phyloP scores from a whole-genome alignment of 2,329 filamentous ascomycete species.

The Fusarium sp. region DNA sequence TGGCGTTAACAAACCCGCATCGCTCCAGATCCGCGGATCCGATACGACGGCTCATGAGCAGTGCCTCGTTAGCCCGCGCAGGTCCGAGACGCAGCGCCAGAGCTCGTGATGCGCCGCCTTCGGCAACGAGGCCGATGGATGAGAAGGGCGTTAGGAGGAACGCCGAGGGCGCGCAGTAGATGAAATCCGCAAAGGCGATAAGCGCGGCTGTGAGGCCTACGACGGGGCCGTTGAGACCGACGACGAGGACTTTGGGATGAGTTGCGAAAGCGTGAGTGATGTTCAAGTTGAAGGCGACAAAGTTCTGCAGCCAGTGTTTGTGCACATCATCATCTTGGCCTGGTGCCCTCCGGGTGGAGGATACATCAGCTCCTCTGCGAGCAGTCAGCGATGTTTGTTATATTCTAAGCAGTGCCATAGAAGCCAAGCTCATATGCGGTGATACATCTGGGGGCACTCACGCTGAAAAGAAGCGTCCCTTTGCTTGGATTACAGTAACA shows the following conservation, averaged over 20 bases:
- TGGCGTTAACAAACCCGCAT: conserved; percentile 86
- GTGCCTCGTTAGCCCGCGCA: conserved; percentile 86
- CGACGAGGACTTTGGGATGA: conserved; percentile 92
- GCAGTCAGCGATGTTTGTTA: conserved; percentile 11
- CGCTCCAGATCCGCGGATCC: conserved; percentile 76
- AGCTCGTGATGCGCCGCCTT: conserved; percentile 82
- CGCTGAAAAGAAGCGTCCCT: conserved; percentile 89
- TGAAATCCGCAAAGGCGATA: conserved; percentile 86
- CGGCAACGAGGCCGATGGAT: conserved; percentile 87
- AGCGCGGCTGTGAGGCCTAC: conserved; percentile 89
- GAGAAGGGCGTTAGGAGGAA: conserved; percentile 94
- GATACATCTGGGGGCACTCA: conserved; percentile 57
- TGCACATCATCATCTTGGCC: conserved; percentile 54
- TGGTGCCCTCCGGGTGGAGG: conserved; percentile 59
- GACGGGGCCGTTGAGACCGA: conserved; percentile 90
- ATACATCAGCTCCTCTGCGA: conserved; percentile 82
- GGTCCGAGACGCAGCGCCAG: conserved; percentile 85
- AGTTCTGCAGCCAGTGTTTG: conserved; percentile 71
- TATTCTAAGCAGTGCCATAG: neutral
- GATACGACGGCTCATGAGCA: conserved; percentile 89
- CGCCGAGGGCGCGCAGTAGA: conserved; percentile 83
- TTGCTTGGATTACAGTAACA: conserved; percentile 86
- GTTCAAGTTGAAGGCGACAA: conserved; percentile 89
- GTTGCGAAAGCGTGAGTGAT: conserved; percentile 90
- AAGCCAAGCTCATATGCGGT: neutral